These are phyloP conservation scores for Coniochaeta sp. DNA, from an alignment of 2,329 filamentous ascomycete genomes.

Conservation along the genomic window DNA sequence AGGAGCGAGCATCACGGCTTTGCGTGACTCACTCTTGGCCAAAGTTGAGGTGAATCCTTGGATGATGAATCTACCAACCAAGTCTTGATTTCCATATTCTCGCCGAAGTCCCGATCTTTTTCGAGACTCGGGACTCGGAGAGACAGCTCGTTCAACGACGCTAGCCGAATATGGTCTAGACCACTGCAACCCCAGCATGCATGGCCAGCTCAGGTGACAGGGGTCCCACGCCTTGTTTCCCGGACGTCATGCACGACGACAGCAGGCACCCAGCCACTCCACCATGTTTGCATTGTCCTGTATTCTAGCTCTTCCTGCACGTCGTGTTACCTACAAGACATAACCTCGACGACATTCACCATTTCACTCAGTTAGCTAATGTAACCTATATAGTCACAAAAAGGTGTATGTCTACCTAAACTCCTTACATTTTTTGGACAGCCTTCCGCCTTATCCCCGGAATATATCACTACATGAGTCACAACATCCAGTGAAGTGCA, in stretches of 20 bases:
- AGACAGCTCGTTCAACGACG: neutral
- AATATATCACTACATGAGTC: neutral
- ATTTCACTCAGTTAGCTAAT: too few relatives aligned
- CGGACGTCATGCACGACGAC: neutral
- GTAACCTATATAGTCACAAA: too few relatives aligned
- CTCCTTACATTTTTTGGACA: neutral
- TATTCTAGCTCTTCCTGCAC: too few relatives aligned
- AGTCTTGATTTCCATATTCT: too few relatives aligned
- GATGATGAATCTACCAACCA: too few relatives aligned
- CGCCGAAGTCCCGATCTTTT: neutral
- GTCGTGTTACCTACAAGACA: too few relatives aligned
- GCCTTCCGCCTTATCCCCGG: neutral
- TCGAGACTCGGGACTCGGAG: neutral
- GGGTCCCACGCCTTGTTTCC: neutral
- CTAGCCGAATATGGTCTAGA: constrained; percentile 4
- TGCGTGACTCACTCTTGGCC: neutral
- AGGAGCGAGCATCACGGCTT: constrained; percentile 17
- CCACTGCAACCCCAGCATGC: neutral
- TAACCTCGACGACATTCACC: too few relatives aligned
- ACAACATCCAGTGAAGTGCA: neutral
- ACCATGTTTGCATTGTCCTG: neutral
- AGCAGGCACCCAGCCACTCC: constrained; percentile 1
- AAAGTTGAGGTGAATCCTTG: neutral
- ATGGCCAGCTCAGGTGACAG: neutral
- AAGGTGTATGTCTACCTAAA: neutral